phyloP scores from a whole-genome alignment of 1,284 basidiomycete genomes.

The Cryptococcus depauperatus region DNA sequence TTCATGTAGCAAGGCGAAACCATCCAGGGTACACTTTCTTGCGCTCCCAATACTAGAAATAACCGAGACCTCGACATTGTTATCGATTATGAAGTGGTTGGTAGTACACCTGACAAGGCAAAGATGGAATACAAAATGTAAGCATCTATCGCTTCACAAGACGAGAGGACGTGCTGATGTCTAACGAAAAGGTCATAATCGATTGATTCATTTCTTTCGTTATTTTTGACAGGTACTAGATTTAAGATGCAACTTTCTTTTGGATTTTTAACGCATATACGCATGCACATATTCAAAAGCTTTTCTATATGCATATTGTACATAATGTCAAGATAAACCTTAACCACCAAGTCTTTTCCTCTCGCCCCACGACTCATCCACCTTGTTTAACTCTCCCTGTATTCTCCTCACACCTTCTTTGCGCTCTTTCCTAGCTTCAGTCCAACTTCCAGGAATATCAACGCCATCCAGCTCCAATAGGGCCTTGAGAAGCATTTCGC shows the following conservation, averaged over 20 bases:
- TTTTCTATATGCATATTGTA: slow-evolving; percentile 6
- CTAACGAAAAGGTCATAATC: slow-evolving; percentile 37
- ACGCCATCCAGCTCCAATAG: slow-evolving; percentile 47
- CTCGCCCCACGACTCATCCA: slow-evolving; percentile 46
- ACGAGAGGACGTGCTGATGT: slow-evolving; percentile 20
- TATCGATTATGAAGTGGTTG: slow-evolving; percentile 59
- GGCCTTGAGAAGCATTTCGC: slow-evolving; percentile 46
- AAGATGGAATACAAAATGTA: slow-evolving; percentile 49
- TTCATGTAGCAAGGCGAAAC: slow-evolving; percentile 54
- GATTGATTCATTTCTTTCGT: slow-evolving; percentile 1
- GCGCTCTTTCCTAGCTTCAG: slow-evolving; percentile 45
- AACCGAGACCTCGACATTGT: slow-evolving; percentile 86
- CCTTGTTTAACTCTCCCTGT: slow-evolving; percentile 42
- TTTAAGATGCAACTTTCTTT: not conserved
- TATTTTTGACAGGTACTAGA: slow-evolving; percentile 22
- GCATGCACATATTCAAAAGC: slow-evolving; percentile 1
- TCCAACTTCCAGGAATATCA: slow-evolving; percentile 44
- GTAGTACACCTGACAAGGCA: slow-evolving; percentile 37
- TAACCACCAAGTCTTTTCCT: slow-evolving; percentile 35
- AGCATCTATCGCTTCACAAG: slow-evolving; percentile 17
- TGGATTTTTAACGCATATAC: slow-evolving; percentile 3
- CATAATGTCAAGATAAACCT: not conserved
- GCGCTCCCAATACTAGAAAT: slow-evolving; percentile 81
- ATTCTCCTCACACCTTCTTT: slow-evolving; percentile 47
- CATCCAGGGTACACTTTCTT: slow-evolving; percentile 63